Evolutionary conservation across 2,329 filamentous ascomycete genomes (phyloP).

Genomic region (Decorospora gaudefroyi): DNA sequence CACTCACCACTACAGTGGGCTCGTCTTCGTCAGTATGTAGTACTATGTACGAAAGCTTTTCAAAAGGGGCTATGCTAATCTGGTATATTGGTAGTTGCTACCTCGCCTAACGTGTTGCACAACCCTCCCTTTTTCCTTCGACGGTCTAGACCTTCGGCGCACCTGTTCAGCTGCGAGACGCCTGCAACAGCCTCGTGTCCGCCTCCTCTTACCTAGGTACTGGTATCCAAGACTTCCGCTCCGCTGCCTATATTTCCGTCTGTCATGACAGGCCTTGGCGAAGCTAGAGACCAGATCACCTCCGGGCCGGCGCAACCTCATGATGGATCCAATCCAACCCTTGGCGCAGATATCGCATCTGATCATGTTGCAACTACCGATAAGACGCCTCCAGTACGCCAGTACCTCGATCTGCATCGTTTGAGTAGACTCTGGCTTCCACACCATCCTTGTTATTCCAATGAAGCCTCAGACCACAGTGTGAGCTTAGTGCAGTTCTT

Average conservation of each 20-base stretch:
- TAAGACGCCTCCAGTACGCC: background rate
- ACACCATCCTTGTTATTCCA: slow-evolving; percentile 20
- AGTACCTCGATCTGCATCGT: slow-evolving; percentile 15
- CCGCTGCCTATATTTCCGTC: slow-evolving; percentile 9
- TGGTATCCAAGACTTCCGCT: slow-evolving; percentile 23
- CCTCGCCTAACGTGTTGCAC: background rate
- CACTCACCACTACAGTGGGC: background rate
- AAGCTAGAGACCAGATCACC: slow-evolving; percentile 4
- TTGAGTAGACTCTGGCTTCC: slow-evolving; percentile 26
- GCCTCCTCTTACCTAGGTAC: slow-evolving; percentile 3
- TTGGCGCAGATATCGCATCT: background rate
- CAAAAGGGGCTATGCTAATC: background rate
- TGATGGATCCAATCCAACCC: background rate
- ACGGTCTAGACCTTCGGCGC: slow-evolving; percentile 9
- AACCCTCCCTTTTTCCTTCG: background rate
- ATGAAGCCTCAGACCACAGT: slow-evolving; percentile 2
- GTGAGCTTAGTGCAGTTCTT: slow-evolving; percentile 24
- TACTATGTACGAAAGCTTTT: background rate
- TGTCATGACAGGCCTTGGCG: slow-evolving; percentile 10
- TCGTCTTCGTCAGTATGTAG: slow-evolving; percentile 2
- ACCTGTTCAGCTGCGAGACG: slow-evolving; percentile 7
- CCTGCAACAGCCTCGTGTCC: slow-evolving; percentile 4
- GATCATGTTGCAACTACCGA: background rate
- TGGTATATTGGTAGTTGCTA: background rate
- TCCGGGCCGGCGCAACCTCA: slow-evolving; percentile 6